Conservation (phyloP, 2,329 filamentous ascomycete genomes). For the Lasiodiplodia theobromae region DNA sequence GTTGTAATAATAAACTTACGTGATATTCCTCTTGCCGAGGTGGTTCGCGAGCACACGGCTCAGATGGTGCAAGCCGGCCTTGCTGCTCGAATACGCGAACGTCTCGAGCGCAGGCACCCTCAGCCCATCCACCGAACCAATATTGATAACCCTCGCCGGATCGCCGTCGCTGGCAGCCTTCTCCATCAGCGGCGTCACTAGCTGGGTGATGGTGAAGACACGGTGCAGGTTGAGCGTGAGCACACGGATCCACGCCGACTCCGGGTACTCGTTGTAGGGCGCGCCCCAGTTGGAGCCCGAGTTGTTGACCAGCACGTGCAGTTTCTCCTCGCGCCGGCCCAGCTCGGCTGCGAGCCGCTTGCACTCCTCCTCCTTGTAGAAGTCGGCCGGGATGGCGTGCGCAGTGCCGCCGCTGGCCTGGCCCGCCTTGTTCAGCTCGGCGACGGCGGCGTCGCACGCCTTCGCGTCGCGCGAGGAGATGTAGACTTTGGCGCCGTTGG, state of each 20-base stretch:
- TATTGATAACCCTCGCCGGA: conserved; percentile 68
- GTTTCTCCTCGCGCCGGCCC: conserved; percentile 57
- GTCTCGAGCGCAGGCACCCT: conserved; percentile 66
- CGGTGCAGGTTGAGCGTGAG: conserved; percentile 69
- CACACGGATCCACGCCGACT: conserved; percentile 61
- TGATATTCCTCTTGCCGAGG: conserved; percentile 66
- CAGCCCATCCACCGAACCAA: conserved; percentile 69
- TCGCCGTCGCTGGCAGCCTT: conserved; percentile 53
- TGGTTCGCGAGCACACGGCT: conserved; percentile 69
- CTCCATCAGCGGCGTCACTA: conserved; percentile 68
- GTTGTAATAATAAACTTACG: conserved; percentile 36
- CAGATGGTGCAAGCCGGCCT: conserved; percentile 70
- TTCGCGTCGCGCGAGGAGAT: conserved; percentile 72
- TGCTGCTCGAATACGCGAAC: conserved; percentile 66
- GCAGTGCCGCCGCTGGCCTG: conserved; percentile 58
- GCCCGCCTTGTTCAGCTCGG: conserved; percentile 63
- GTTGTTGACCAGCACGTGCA: conserved; percentile 73
- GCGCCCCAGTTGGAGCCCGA: conserved; percentile 71
- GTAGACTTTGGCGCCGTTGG: conserved; percentile 72
- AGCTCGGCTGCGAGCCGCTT: conserved; percentile 65
- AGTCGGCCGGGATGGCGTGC: conserved; percentile 66
- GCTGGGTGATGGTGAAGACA: conserved; percentile 69
- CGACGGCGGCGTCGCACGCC: conserved; percentile 64
- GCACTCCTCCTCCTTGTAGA: conserved; percentile 68
- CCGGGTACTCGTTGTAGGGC: conserved; percentile 64